Evolutionary conservation across 257 asterid species (phyloP).

Genomic region (Nicotiana attenuata): DNA sequence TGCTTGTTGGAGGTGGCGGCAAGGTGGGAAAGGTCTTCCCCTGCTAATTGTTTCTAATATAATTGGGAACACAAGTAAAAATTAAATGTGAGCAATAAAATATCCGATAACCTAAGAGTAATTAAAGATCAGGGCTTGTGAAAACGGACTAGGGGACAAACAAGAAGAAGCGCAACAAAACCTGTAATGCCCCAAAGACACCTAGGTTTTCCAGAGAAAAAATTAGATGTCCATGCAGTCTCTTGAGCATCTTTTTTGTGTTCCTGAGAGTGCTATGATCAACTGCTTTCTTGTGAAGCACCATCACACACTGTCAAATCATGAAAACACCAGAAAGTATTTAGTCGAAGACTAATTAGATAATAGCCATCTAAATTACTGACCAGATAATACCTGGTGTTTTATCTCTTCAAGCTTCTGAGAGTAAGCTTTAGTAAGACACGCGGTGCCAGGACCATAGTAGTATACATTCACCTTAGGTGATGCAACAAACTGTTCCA

Average conservation of each 20-base stretch:
- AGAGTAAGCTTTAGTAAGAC: constrained; percentile 26
- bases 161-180: constrained; percentile 17
- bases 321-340: constrained; percentile 15
- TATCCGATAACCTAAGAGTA: not conserved
- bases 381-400: constrained; percentile 55
- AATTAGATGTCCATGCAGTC: constrained; percentile 55
- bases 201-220: constrained; percentile 86
- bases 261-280: constrained; percentile 50
- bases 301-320: constrained; percentile 49
- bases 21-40: not conserved
- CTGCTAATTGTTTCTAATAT: not conserved
- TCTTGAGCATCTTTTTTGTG: constrained; percentile 55
- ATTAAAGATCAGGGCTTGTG: not conserved
- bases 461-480: constrained; percentile 66
- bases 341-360: constrained; percentile 4
- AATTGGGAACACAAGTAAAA: not conserved
- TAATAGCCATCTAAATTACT: constrained; percentile 7
- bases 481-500: constrained; percentile 60
- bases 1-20: not conserved
- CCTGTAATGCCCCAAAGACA: constrained; percentile 90
- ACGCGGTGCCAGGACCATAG: constrained; percentile 44
- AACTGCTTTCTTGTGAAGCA: constrained; percentile 32
- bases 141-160: not conserved
- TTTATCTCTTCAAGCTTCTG: constrained; percentile 69
- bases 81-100: not conserved